A percentile compares a stretch with the other conserved stretches of the same genome.
Conservation (phyloP, 2,329 filamentous ascomycete species). For the Fusarium globosum region DNA sequence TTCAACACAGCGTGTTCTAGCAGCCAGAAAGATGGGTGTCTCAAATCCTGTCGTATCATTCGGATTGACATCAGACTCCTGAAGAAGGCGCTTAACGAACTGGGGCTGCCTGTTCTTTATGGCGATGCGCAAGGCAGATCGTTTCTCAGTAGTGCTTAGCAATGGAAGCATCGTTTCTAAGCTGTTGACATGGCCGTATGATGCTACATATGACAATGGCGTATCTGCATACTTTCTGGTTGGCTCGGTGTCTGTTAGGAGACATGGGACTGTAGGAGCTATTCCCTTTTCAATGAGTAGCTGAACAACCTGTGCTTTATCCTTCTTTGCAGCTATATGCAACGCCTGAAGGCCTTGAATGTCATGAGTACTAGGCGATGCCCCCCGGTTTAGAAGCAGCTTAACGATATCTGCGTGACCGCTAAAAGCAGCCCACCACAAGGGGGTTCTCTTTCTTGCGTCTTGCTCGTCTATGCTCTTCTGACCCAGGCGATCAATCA, state of each 20-base stretch:
- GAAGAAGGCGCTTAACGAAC: slow-evolving; percentile 45
- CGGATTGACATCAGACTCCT: slow-evolving; percentile 47
- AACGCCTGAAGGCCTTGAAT: slow-evolving; percentile 43
- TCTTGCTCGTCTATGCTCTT: background rate
- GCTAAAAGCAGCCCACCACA: slow-evolving; percentile 41
- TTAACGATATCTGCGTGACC: slow-evolving; percentile 36
- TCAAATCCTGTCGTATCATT: slow-evolving; percentile 40
- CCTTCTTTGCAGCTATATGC: slow-evolving; percentile 47
- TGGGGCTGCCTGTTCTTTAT: slow-evolving; percentile 22
- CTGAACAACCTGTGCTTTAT: slow-evolving; percentile 1
- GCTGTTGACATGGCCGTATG: slow-evolving; percentile 41
- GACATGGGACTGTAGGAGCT: slow-evolving; percentile 41
- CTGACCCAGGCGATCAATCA: background rate
- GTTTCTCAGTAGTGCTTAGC: slow-evolving; percentile 38
- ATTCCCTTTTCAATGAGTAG: slow-evolving; percentile 43
- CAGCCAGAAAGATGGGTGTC: slow-evolving; percentile 41
- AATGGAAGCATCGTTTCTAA: slow-evolving; percentile 45
- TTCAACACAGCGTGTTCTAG: background rate
- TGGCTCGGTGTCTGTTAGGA: background rate
- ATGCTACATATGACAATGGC: slow-evolving; percentile 42
- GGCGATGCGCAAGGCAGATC: slow-evolving; percentile 46
- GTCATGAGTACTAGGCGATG: slow-evolving; percentile 39
- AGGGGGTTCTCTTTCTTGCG: background rate
- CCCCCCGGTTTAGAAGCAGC: slow-evolving; percentile 41
- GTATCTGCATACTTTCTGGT: background rate